A percentile compares a stretch with the other conserved stretches of the same genome.
These are phyloP conservation scores for Fusarium nygamai DNA, from an alignment of 2,329 filamentous ascomycete genomes.

Conservation along the genomic window DNA sequence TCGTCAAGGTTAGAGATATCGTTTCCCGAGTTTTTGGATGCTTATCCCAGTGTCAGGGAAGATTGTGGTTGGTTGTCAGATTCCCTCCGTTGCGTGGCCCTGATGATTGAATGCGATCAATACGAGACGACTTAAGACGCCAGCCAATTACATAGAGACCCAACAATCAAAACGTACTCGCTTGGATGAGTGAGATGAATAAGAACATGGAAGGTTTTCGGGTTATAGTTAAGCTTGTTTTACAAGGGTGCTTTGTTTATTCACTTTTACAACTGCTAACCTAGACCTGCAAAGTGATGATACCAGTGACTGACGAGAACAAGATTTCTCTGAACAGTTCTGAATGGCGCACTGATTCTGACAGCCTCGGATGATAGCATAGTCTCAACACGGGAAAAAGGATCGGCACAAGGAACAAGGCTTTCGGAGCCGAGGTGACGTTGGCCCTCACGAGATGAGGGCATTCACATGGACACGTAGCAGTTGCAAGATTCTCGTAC, in stretches of 20 bases:
- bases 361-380: not conserved
- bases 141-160: constrained; percentile 19
- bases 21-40: not conserved
- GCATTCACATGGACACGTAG: constrained; percentile 34
- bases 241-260: not conserved
- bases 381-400: not conserved
- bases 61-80: constrained; percentile 4
- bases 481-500: not conserved
- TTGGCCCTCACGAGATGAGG: constrained; percentile 35
- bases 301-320: not conserved
- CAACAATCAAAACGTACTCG: not conserved
- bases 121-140: constrained; percentile 19
- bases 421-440: constrained; percentile 19
- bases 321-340: not conserved
- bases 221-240: not conserved
- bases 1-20: not conserved
- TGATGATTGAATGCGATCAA: constrained; percentile 25
- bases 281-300: not conserved
- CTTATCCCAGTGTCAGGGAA: not conserved
- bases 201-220: not conserved
- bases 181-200: not conserved
- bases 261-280: not conserved
- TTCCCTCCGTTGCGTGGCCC: not conserved
- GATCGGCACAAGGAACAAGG: constrained; percentile 7
- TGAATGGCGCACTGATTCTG: constrained; percentile 5